Conservation (phyloP, 257 asterid species). For the Avicennia marina region DNA sequence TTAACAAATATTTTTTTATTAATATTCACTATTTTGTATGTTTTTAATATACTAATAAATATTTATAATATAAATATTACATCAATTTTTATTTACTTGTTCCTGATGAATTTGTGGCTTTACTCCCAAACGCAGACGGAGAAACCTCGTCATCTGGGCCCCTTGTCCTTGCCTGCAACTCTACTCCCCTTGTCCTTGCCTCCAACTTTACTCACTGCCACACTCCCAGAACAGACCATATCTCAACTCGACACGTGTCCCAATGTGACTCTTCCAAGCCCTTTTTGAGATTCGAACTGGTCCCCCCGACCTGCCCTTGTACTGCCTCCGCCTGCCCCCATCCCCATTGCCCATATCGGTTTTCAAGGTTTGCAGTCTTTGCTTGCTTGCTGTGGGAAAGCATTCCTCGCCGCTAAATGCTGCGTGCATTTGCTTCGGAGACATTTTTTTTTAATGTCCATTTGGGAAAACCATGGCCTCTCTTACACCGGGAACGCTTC, state of each 20-base stretch:
- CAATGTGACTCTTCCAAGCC: constrained; percentile 2
- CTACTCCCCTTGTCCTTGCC: constrained; percentile 27
- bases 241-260: constrained; percentile 53
- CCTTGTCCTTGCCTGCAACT: constrained; percentile 7
- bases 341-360: neutral
- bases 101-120: neutral
- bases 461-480: constrained; percentile 48
- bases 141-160: constrained; percentile 55
- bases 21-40: too few relatives aligned
- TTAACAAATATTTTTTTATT: too few relatives aligned
- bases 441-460: too few relatives aligned
- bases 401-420: neutral
- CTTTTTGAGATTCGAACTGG: constrained; percentile 46
- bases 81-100: neutral
- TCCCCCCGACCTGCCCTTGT: constrained; percentile 1
- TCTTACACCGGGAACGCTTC: constrained; percentile 67
- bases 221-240: constrained; percentile 15
- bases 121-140: neutral
- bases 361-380: neutral
- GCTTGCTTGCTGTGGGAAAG: neutral
- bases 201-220: too few relatives aligned
- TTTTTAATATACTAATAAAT: too few relatives aligned
- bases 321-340: neutral
- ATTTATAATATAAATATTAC: too few relatives aligned
- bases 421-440: neutral